Conservation (phyloP, 2,329 filamentous ascomycete genomes). For the Dothidotthia symphoricarpi region DNA sequence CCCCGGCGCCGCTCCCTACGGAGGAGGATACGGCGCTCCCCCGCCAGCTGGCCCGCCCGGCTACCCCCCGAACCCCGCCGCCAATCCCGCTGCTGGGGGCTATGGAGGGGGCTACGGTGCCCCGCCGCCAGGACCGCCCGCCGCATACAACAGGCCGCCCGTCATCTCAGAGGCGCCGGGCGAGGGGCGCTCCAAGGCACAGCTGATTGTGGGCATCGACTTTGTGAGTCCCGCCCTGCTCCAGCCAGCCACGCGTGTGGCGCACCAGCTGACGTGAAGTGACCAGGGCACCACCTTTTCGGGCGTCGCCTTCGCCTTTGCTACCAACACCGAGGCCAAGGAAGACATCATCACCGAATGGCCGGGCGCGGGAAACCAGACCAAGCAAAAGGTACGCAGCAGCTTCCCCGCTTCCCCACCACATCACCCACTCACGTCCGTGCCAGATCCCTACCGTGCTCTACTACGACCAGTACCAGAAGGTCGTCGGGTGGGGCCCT, state of each 20-base stretch:
- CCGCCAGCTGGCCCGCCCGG: constrained; percentile 42
- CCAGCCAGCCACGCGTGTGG: constrained; percentile 34
- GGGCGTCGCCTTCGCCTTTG: constrained; percentile 88
- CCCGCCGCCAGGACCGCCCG: constrained; percentile 31
- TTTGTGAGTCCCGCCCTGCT: constrained; percentile 62
- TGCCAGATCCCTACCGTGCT: constrained; percentile 92
- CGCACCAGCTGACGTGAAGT: constrained; percentile 16
- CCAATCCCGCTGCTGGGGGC: constrained; percentile 11
- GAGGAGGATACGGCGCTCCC: constrained; percentile 36
- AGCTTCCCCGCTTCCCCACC: background rate
- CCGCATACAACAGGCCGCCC: constrained; percentile 32
- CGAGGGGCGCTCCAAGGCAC: constrained; percentile 85
- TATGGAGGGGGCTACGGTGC: constrained; percentile 34
- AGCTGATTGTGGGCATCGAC: constrained; percentile 97
- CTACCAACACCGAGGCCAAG: constrained; percentile 94
- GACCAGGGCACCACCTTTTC: constrained; percentile 91
- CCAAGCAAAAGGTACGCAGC: constrained; percentile 84
- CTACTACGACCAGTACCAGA: constrained; percentile 99
- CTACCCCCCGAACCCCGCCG: constrained; percentile 41
- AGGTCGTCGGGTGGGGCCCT: constrained; percentile 98
- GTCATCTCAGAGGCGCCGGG: constrained; percentile 72
- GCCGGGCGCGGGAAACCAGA: constrained; percentile 95
- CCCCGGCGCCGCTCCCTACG: constrained; percentile 35
- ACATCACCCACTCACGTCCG: constrained; percentile 3
- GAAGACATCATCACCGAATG: constrained; percentile 99